These are phyloP conservation scores for Pythium sp. DNA, from an alignment of 352 stramenopile genomes.

Conservation along the genomic window DNA sequence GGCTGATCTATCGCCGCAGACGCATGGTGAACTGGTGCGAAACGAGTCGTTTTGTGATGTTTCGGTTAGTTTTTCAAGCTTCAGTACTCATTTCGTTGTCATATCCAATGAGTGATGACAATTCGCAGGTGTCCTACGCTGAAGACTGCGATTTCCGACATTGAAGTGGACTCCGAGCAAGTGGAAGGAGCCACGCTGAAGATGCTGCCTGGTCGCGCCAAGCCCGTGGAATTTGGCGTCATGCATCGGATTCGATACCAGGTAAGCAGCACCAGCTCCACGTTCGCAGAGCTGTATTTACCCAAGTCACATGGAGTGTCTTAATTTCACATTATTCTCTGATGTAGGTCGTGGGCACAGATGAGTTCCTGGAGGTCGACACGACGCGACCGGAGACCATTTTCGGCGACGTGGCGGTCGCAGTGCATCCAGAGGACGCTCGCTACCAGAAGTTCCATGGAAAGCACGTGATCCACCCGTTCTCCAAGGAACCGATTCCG, in stretches of 20 bases:
- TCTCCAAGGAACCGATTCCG: conserved; percentile 85
- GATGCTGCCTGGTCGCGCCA: conserved; percentile 63
- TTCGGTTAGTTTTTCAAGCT: neutral
- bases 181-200: conserved; percentile 88
- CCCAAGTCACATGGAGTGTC: neutral
- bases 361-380: conserved; percentile 90
- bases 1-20: conserved; percentile 95
- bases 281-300: neutral
- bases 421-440: conserved; percentile 95
- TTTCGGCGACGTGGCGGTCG: conserved; percentile 97
- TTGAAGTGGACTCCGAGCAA: conserved; percentile 98
- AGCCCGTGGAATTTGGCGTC: conserved; percentile 79
- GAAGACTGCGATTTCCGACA: conserved; percentile 94
- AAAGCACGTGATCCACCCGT: conserved; percentile 95
- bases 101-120: neutral
- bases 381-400: conserved; percentile 99
- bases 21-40: conserved; percentile 99
- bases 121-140: conserved; percentile 79
- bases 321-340: neutral
- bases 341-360: conserved; percentile 41
- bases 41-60: neutral
- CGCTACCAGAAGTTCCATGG: conserved; percentile 95
- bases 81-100: neutral
- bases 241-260: conserved; percentile 83
- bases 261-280: conserved; percentile 15